Conservation (phyloP, 257 asterid genomes). For the Primulina eburnea region DNA sequence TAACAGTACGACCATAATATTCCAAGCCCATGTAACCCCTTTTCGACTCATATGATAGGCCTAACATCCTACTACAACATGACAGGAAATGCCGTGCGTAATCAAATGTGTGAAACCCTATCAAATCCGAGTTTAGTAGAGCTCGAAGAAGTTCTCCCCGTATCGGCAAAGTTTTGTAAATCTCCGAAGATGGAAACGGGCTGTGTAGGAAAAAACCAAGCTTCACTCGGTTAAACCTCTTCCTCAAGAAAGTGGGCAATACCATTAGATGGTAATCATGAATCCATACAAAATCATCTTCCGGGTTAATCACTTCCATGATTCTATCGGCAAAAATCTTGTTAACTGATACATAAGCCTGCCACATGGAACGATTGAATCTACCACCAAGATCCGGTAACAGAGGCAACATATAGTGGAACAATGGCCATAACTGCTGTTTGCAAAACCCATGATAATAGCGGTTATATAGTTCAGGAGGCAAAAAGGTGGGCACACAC, state of each 20-base stretch:
- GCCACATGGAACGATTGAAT: not conserved
- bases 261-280: not conserved
- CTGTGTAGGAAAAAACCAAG: not conserved
- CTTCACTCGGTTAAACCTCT: not conserved
- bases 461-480: slow-evolving; percentile 43
- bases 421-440: not conserved
- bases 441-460: slow-evolving; percentile 5
- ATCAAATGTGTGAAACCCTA: not conserved
- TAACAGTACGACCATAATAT: not conserved
- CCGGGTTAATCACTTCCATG: not conserved
- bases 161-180: not conserved
- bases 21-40: not conserved
- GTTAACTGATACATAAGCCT: not conserved
- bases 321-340: not conserved
- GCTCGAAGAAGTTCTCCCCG: not conserved
- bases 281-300: not conserved
- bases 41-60: not conserved
- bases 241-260: not conserved
- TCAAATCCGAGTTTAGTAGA: not conserved
- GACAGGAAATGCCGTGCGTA: not conserved
- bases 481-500: slow-evolving; percentile 56
- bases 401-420: not conserved
- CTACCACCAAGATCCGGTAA: not conserved
- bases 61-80: not conserved
- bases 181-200: not conserved